Percentiles rank a stretch among this genome's conserved stretches.
phyloP scores from a whole-genome alignment of 345 rosid genomes.

The Xanthoceras sorbifolium region DNA sequence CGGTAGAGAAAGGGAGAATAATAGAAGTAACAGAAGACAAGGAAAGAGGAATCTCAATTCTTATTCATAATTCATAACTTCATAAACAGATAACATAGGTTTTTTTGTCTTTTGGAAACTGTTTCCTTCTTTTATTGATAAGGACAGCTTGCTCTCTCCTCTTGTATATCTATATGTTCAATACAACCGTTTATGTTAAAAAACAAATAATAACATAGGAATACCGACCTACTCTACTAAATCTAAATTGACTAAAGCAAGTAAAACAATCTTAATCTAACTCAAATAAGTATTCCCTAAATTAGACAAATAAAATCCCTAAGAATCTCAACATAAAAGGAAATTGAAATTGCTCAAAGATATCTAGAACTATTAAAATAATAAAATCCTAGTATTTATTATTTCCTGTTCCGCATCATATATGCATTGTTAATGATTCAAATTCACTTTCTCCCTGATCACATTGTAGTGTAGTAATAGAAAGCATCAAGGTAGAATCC shows the following conservation, averaged over 20 bases:
- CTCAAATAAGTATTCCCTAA: neutral
- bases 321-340: neutral
- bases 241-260: neutral
- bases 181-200: too few species aligned
- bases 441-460: neutral
- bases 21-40: neutral
- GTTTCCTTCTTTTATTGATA: too few species aligned
- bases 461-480: neutral
- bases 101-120: too few species aligned
- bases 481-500: neutral
- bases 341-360: neutral
- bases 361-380: neutral
- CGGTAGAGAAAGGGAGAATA: neutral
- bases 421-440: slow-evolving; percentile 8
- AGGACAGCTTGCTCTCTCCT: too few species aligned
- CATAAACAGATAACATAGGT: neutral
- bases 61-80: neutral
- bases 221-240: neutral
- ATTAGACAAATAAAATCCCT: neutral
- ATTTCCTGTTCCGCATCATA: neutral
- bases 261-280: neutral
- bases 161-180: too few species aligned
- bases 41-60: neutral
- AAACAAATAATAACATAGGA: too few species aligned
- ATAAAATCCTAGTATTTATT: neutral